Percentiles rank a stretch among this genome's conserved stretches.
Evolutionary conservation across 306 rosid genomes (phyloP).

Genomic region (Ziziphus jujuba): DNA sequence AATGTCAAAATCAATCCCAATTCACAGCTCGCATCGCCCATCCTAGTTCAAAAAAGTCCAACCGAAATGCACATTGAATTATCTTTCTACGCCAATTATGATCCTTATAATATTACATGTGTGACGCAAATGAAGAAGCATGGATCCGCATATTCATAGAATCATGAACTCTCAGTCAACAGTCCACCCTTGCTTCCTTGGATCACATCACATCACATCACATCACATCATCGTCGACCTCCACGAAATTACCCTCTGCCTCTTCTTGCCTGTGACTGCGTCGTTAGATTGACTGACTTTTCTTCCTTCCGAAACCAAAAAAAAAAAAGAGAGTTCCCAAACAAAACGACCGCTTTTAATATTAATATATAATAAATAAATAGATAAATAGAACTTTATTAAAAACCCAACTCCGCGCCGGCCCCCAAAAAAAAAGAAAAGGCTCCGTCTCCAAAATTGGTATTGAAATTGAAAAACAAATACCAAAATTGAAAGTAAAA

Average conservation of each 20-base stretch:
- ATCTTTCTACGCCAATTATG: not conserved
- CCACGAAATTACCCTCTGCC: constrained; percentile 1
- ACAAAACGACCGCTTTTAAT: no score
- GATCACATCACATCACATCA: no score
- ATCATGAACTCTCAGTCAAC: constrained; percentile 12
- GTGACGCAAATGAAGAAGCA: not conserved
- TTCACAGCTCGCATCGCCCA: not conserved
- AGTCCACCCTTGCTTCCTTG: constrained; percentile 23
- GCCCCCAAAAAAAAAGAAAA: no score
- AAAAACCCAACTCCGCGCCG: no score
- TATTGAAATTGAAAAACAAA: not conserved
- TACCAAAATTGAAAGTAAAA: not conserved
- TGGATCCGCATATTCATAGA: constrained; percentile 30
- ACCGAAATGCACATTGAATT: not conserved
- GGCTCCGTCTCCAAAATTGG: no score
- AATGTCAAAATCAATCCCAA: not conserved
- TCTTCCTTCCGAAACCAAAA: no score
- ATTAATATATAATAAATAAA: no score
- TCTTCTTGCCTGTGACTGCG: no score
- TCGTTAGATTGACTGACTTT: not conserved
- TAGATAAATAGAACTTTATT: no score
- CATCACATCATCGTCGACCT: constrained; percentile 13
- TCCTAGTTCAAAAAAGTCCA: not conserved
- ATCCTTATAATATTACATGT: not conserved
- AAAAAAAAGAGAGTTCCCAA: no score